phyloP scores from a whole-genome alignment of 1,284 basidiomycete genomes.

The Pseudomicrostroma phylloplanum region DNA sequence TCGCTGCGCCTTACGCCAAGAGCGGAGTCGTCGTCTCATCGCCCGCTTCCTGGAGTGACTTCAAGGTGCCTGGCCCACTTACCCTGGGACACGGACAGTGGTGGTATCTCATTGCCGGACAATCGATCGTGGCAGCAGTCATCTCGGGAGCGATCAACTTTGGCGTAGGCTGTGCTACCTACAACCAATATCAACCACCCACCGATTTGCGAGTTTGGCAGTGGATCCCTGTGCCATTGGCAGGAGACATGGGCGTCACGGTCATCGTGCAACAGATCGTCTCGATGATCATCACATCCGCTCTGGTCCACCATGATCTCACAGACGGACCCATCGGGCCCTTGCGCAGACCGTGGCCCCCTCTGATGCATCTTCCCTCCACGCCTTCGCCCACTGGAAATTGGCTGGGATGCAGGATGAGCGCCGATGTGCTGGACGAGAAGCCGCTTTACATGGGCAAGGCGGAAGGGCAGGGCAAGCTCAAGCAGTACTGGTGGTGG shows the following conservation, averaged over 20 bases:
- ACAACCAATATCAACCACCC: slow-evolving; percentile 16
- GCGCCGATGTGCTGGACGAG: slow-evolving; percentile 23
- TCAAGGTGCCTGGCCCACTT: slow-evolving; percentile 23
- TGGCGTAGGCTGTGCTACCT: slow-evolving; percentile 38
- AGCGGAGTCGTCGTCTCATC: slow-evolving; percentile 27
- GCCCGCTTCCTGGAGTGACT: slow-evolving; percentile 21
- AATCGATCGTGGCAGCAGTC: slow-evolving; percentile 22
- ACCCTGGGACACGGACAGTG: slow-evolving; percentile 24
- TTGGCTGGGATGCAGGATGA: slow-evolving; percentile 26
- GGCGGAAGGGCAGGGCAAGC: slow-evolving; percentile 15
- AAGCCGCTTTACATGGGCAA: slow-evolving; percentile 29
- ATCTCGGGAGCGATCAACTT: slow-evolving; percentile 45
- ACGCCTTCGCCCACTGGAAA: slow-evolving; percentile 25
- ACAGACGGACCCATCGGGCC: slow-evolving; percentile 31
- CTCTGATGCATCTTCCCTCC: slow-evolving; percentile 35
- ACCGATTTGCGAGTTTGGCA: slow-evolving; percentile 31
- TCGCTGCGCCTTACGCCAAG: slow-evolving; percentile 24
- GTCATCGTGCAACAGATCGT: slow-evolving; percentile 44
- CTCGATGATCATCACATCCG: slow-evolving; percentile 41
- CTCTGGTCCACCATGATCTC: slow-evolving; percentile 35
- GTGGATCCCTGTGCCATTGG: slow-evolving; percentile 35
- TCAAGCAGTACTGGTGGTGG: slow-evolving; percentile 31
- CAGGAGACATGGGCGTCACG: slow-evolving; percentile 47
- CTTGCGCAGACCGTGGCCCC: slow-evolving; percentile 38
- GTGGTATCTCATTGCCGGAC: slow-evolving; percentile 24